A percentile compares a stretch with the other conserved stretches of the same genome.
Conservation (phyloP, 345 rosid genomes). For the Euphorbia lathyris region DNA sequence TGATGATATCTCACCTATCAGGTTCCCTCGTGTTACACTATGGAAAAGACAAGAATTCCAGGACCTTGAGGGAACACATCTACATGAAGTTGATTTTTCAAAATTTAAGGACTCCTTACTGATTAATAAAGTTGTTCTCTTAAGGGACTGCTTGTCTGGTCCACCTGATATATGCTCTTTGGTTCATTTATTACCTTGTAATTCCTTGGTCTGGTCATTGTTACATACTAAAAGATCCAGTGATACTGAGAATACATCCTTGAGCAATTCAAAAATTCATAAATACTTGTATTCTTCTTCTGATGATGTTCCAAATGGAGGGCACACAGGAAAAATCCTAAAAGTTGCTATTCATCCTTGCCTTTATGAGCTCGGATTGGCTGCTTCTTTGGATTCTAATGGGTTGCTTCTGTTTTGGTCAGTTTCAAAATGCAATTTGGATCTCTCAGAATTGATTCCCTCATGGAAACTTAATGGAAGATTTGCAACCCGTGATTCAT, state of each 20-base stretch:
- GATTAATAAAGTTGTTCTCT: slow-evolving; percentile 53
- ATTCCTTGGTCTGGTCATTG: slow-evolving; percentile 54
- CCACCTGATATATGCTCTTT: slow-evolving; percentile 61
- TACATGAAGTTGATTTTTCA: slow-evolving; percentile 30
- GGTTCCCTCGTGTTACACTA: slow-evolving; percentile 67
- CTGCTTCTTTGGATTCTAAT: slow-evolving; percentile 72
- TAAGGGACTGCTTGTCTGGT: slow-evolving; percentile 49
- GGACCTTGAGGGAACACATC: slow-evolving; percentile 33
- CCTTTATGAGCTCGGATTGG: slow-evolving; percentile 46
- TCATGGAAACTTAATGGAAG: slow-evolving; percentile 62
- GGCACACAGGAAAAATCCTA: slow-evolving; percentile 64
- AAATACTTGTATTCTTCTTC: slow-evolving; percentile 32
- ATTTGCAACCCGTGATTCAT: slow-evolving; percentile 37
- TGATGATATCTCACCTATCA: slow-evolving; percentile 71
- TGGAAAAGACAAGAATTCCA: slow-evolving; percentile 59
- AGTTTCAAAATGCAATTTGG: slow-evolving; percentile 35
- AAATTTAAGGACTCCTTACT: slow-evolving; percentile 31
- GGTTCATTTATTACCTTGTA: slow-evolving; percentile 48
- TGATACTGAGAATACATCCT: slow-evolving; percentile 35
- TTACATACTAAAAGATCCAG: slow-evolving; percentile 35
- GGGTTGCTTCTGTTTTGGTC: slow-evolving; percentile 78
- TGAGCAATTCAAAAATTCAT: slow-evolving; percentile 26
- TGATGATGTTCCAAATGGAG: slow-evolving; percentile 39
- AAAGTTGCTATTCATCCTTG: slow-evolving; percentile 63
- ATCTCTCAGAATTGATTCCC: slow-evolving; percentile 47